phyloP scores from a whole-genome alignment of 805 yeast species.

The Ogataea thermomethanolica region DNA sequence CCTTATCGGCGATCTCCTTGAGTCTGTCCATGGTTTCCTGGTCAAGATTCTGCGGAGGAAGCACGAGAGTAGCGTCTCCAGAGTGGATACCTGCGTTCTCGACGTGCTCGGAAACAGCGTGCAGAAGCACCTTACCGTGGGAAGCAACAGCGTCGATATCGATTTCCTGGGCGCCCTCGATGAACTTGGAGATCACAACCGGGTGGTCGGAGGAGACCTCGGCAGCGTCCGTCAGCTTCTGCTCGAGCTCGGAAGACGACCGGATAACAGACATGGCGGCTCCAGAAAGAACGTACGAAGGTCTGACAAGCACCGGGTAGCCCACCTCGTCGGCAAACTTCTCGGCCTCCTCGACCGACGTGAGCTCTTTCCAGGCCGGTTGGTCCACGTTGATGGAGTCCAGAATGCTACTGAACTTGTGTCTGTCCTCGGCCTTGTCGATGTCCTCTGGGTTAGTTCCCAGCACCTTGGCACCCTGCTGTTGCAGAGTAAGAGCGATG shows the following conservation, averaged over 20 bases:
- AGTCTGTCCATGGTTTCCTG: constrained; percentile 88
- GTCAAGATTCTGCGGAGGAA: constrained; percentile 93
- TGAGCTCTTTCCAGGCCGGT: constrained; percentile 98
- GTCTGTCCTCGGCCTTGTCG: constrained; percentile 96
- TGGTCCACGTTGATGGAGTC: constrained; percentile 96
- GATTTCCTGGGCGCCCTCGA: constrained; percentile 95
- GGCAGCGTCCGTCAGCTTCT: constrained; percentile 88
- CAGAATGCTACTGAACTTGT: constrained; percentile 95
- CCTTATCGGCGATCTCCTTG: constrained; percentile 93
- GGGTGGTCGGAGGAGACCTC: constrained; percentile 98
- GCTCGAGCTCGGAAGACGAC: constrained; percentile 80
- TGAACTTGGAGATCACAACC: constrained; percentile 94
- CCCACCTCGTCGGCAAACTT: constrained; percentile 84
- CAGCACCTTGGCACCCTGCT: constrained; percentile 90
- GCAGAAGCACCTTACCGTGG: constrained; percentile 92
- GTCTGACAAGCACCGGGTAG: constrained; percentile 95
- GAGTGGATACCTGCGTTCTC: constrained; percentile 99
- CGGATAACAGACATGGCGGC: constrained; percentile 99
- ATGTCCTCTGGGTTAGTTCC: constrained; percentile 99
- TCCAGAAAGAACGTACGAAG: constrained; percentile 95
- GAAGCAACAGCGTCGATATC: constrained; percentile 98
- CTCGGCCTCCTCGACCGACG: constrained; percentile 90
- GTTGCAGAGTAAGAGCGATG: constrained; percentile 87
- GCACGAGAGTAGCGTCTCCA: constrained; percentile 96
- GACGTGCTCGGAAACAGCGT: constrained; percentile 96